These are phyloP conservation scores for Candida hispaniensis DNA, from an alignment of 805 yeast genomes.

Conservation along the genomic window DNA sequence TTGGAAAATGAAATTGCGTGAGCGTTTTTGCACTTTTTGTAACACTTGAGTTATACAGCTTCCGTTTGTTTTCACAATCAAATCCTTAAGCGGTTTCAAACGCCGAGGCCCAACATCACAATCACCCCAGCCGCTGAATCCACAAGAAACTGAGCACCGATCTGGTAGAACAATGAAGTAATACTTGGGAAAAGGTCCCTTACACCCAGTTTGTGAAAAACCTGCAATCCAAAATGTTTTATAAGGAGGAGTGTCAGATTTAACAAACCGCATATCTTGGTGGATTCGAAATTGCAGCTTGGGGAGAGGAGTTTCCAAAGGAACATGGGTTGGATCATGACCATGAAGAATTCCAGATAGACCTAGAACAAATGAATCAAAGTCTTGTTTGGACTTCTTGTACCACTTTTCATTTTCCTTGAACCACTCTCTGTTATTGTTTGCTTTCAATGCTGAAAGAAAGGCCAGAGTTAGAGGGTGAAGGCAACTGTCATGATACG, in stretches of 20 bases:
- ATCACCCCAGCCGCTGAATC: conserved; percentile 9
- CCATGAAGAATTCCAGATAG: conserved; percentile 4
- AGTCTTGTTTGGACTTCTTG: conserved; percentile 13
- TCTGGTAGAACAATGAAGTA: conserved; percentile 5
- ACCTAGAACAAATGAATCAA: conserved; percentile 7
- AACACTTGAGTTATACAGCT: conserved; percentile 5
- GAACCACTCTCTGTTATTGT: conserved; percentile 13
- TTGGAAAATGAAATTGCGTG: conserved; percentile 6
- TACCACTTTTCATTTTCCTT: conserved; percentile 4
- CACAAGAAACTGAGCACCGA: conserved; percentile 2
- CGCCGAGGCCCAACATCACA: conserved; percentile 11
- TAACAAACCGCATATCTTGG: conserved; percentile 12
- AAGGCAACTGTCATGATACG: conserved; percentile 2
- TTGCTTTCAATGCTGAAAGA: conserved; percentile 2
- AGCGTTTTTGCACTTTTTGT: conserved; percentile 8
- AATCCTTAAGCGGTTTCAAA: conserved; percentile 7
- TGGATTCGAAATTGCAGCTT: conserved; percentile 12
- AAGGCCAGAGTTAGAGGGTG: conserved; percentile 8
- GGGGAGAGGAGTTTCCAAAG: conserved; percentile 8
- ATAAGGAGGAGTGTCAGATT: conserved; percentile 6
- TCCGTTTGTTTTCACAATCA: conserved; percentile 3
- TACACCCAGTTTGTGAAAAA: conserved; percentile 7
- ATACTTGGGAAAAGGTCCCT: conserved; percentile 10
- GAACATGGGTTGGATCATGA: conserved; percentile 8
- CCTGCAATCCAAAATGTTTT: conserved; percentile 11